Conservation (phyloP, 768 basidiomycete species). For the Termitomyces sp. region DNA sequence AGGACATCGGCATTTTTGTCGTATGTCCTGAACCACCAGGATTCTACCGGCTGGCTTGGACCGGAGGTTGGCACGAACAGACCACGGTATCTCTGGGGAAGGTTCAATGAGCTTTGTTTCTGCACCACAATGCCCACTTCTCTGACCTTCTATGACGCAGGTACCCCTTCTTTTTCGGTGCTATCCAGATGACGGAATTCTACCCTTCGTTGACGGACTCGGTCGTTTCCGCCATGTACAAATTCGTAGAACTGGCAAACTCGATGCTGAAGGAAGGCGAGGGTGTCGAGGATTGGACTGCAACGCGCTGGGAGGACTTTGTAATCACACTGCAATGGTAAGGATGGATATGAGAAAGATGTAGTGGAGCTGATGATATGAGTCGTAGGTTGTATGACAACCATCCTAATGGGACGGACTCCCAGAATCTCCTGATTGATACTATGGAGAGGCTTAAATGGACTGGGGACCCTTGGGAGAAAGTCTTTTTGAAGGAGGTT, state of each 20-base stretch:
- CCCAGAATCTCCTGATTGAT: constrained; percentile 40
- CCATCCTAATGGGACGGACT: constrained; percentile 44
- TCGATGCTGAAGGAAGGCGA: constrained; percentile 46
- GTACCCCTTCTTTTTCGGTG: constrained; percentile 54
- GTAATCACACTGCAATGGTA: constrained; percentile 52
- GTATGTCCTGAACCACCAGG: constrained; percentile 47
- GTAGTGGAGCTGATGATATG: neutral
- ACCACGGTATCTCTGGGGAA: constrained; percentile 49
- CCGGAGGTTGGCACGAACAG: constrained; percentile 49
- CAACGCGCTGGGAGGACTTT: constrained; percentile 55
- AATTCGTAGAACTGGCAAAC: constrained; percentile 48
- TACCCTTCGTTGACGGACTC: constrained; percentile 34
- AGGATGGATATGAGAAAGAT: neutral
- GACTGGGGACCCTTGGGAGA: constrained; percentile 50
- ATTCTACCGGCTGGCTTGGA: constrained; percentile 50
- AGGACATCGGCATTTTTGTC: constrained; percentile 43
- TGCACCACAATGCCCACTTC: neutral
- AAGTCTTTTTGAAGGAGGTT: constrained; percentile 42
- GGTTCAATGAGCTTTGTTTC: constrained; percentile 18
- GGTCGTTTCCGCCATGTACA: constrained; percentile 46
- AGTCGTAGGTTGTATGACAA: constrained; percentile 44
- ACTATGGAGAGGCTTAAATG: constrained; percentile 49
- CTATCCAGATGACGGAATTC: constrained; percentile 50
- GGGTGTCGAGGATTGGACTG: constrained; percentile 49
- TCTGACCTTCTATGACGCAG: constrained; percentile 16